Percentiles rank a stretch among this genome's conserved stretches.
Evolutionary conservation across 331 rosid genomes (phyloP).

Genomic region (Cydonia oblonga): DNA sequence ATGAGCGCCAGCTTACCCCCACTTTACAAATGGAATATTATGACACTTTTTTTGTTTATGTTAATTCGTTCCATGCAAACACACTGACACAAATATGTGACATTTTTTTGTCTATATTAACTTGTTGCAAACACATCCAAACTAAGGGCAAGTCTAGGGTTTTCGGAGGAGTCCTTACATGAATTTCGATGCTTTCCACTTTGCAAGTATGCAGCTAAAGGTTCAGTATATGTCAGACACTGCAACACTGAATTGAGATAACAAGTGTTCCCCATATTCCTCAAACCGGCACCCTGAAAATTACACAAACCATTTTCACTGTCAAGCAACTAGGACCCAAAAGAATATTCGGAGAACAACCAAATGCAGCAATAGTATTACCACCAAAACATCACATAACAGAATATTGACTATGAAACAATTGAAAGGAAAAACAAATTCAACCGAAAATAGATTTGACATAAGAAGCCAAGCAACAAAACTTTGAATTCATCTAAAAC

Average conservation of each 20-base stretch:
- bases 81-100: background rate
- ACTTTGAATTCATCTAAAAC: background rate
- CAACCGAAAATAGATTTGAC: background rate
- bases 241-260: constrained; percentile 82
- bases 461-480: background rate
- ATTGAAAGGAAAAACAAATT: background rate
- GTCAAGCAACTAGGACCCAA: background rate
- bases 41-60: background rate
- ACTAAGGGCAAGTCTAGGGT: background rate
- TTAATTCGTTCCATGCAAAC: background rate
- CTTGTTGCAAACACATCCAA: background rate
- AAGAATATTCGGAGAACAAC: background rate
- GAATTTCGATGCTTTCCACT: constrained; percentile 91
- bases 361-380: background rate
- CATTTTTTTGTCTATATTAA: background rate
- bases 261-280: constrained; percentile 78
- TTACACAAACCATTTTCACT: background rate
- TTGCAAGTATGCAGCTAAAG: constrained; percentile 93
- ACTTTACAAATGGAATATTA: background rate
- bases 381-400: background rate
- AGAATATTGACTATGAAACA: background rate
- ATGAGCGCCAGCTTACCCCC: background rate
- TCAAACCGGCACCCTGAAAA: constrained; percentile 83
- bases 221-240: constrained; percentile 90
- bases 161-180: constrained; percentile 33